Evolutionary conservation across 768 basidiomycete species (phyloP), one percentile per base, ranked within the genome.

Genomic region (Piloderma croceum): DNA sequence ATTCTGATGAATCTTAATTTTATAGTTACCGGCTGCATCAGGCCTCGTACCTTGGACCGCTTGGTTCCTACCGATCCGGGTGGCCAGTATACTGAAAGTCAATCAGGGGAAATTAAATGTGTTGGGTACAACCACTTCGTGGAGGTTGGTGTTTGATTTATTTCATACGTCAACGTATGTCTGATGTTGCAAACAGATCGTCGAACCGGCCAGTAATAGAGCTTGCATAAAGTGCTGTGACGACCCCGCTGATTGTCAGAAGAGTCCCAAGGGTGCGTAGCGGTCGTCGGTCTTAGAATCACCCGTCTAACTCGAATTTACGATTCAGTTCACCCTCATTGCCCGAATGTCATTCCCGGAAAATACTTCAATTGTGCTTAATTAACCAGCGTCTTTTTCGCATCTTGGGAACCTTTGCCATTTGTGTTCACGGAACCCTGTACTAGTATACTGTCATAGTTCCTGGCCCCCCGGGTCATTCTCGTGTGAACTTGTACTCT

Each of bases 201-300:
- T 78, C 20, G 77, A 79, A 51, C 77, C 76, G 9, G 60, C 59
- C 17, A 74, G 60, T 5, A 55, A 53, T 3, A 65, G 77, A 2
- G 76, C 75, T 6, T 79, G 77, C 54, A 74, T 79, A 46, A 69
- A 67, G 51, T 79, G 77, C 49, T 79, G 77, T 48, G 71, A 77
- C 37, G 67, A 77, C 44, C 57, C 64, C 1, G 64, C 58, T 1
- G 77, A 79, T 52, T 79, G 76, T 54, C 75, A 73, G n/a, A 61
- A 63, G 4, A 63, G 69, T n/a, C n/a, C n/a, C 46, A 65, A 59
- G 52, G 75, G 74, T 73, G 50, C 7, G 51, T 44, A 31, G 6
- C 21, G 17, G 7, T 22, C n/a, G 22, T 22, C 22, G 3, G 20
- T 21, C 22, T 36, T 17, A 36, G 15, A n/a, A 17, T 22, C 36